These are phyloP conservation scores for Rhodosporidiobolus sp. DNA, from an alignment of 768 basidiomycete genomes.

Conservation along the genomic window DNA sequence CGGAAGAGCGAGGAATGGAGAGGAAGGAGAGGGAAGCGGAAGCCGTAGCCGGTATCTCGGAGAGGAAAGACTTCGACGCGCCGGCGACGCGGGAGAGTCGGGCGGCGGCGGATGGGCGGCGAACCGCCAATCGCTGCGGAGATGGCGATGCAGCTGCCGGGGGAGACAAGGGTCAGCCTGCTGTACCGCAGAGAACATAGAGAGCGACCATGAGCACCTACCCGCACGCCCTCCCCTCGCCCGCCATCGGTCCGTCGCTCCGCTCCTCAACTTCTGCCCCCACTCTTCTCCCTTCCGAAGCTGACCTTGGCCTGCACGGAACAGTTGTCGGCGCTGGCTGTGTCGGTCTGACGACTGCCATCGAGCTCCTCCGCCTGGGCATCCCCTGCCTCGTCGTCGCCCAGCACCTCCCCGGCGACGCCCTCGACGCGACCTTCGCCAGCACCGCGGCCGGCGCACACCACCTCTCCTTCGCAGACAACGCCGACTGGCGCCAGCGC, in stretches of 20 bases:
- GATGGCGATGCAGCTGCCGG: no score
- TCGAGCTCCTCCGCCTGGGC: slow-evolving; percentile 44
- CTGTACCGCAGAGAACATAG: no score
- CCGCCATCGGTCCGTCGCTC: slow-evolving; percentile 15
- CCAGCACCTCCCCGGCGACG: slow-evolving; percentile 46
- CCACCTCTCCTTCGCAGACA: slow-evolving; percentile 49
- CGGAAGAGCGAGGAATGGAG: no score
- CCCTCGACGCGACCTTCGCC: slow-evolving; percentile 44
- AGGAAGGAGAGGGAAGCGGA: neutral
- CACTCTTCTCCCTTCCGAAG: no score
- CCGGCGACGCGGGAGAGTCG: no score
- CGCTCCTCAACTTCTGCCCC: neutral
- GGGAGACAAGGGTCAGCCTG: no score
- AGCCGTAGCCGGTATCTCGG: neutral
- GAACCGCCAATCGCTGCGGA: no score
- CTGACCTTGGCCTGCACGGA: neutral
- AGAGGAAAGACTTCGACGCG: no score
- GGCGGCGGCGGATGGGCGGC: no score
- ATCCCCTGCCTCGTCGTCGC: slow-evolving; percentile 46
- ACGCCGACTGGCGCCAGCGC: slow-evolving; percentile 46
- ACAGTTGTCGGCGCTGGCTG: slow-evolving; percentile 49
- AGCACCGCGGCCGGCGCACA: slow-evolving; percentile 48
- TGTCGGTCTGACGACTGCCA: slow-evolving; percentile 50
- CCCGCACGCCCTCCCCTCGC: slow-evolving; percentile 6
- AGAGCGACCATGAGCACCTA: no score